Evolutionary conservation across 306 rosid genomes (phyloP).

Genomic region (Lathyrus sativus): DNA sequence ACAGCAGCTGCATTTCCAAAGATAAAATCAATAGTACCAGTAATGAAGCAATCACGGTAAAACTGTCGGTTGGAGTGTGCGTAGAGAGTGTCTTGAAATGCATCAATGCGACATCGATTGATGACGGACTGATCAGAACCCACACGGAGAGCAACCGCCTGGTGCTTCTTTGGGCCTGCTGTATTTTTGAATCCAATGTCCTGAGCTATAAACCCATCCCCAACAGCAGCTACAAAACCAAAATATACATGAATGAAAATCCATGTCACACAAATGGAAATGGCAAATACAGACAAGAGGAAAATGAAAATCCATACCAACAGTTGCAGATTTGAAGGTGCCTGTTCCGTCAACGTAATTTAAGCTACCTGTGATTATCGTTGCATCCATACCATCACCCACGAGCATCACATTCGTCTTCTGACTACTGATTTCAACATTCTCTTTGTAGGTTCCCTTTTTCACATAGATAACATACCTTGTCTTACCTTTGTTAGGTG

Average conservation of each 20-base stretch:
- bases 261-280: neutral
- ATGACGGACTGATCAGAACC: conserved; percentile 62
- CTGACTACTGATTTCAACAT: conserved; percentile 44
- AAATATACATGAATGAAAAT: neutral
- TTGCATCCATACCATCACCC: conserved; percentile 66
- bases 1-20: conserved; percentile 71
- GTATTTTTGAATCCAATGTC: conserved; percentile 66
- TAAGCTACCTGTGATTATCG: conserved; percentile 61
- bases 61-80: conserved; percentile 65
- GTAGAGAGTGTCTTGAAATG: conserved; percentile 76
- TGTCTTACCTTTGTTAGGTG: conserved; percentile 46
- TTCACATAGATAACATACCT: conserved; percentile 37
- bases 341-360: conserved; percentile 52
- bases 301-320: conserved; percentile 35
- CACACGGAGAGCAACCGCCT: conserved; percentile 70
- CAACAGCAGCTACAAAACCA: conserved; percentile 59
- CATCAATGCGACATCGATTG: conserved; percentile 67
- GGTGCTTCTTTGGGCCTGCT: conserved; percentile 73
- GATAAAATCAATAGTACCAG: conserved; percentile 72
- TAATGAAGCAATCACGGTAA: conserved; percentile 58
- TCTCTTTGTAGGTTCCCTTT: conserved; percentile 53
- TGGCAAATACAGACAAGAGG: neutral
- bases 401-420: conserved; percentile 59
- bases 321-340: conserved; percentile 54
- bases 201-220: conserved; percentile 77